phyloP scores from a whole-genome alignment of 2,329 filamentous ascomycete genomes.

The Macroventuria anomochaeta region DNA sequence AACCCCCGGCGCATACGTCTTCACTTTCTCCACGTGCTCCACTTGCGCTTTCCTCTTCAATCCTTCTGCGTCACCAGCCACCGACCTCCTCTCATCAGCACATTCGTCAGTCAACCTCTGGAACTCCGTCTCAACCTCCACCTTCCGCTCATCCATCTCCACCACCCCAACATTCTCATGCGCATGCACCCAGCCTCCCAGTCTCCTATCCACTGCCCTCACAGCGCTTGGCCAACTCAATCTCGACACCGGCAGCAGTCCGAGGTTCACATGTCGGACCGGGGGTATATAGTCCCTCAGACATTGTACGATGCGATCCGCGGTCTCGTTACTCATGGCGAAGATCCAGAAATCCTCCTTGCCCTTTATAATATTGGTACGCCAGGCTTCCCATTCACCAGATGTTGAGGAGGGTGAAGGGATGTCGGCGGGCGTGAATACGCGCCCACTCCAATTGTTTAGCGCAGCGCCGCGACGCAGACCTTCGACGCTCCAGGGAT shows the following conservation, averaged over 20 bases:
- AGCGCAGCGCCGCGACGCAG: constrained; percentile 48
- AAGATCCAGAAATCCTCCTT: constrained; percentile 48
- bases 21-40: constrained; percentile 61
- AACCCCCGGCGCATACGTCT: constrained; percentile 67
- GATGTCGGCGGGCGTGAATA: constrained; percentile 1
- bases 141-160: constrained; percentile 33
- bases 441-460: constrained; percentile 49
- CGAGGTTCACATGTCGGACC: constrained; percentile 65
- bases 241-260: constrained; percentile 61
- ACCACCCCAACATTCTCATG: constrained; percentile 64
- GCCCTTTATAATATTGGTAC: background rate
- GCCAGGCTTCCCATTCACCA: constrained; percentile 2
- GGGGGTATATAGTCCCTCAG: constrained; percentile 32
- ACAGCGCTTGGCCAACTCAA: constrained; percentile 59
- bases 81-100: constrained; percentile 19
- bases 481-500: constrained; percentile 61
- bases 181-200: constrained; percentile 64
- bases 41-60: constrained; percentile 39
- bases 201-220: constrained; percentile 51
- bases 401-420: background rate
- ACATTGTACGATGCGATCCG: constrained; percentile 15
- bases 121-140: constrained; percentile 52
- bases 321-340: constrained; percentile 49
- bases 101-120: constrained; percentile 42
- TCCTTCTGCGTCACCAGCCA: background rate